Evolutionary conservation across 1,284 basidiomycete species (phyloP), one percentile per base, ranked within the genome.

Genomic region (Singerocomus inundabilis): DNA sequence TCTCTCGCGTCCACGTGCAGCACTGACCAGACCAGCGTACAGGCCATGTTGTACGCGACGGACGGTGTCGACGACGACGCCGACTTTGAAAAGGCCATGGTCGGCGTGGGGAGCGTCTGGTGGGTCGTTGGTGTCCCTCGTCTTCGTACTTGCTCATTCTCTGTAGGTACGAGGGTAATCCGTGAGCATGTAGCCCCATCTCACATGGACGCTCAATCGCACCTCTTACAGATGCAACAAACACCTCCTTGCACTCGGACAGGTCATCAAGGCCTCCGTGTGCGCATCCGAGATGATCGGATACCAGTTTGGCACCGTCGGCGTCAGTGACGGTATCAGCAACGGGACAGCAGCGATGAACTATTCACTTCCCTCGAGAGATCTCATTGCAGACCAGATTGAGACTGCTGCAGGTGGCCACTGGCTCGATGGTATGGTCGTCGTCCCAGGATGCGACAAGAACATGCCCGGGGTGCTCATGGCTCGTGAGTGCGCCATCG

Each of bases 351-450:
- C 74, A 36, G 93, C 88, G 58, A 96, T 98, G 96, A 84, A 85
- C 35, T 98, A 93, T 70, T 98, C 94, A 29, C 80, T 98, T 1
- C 96, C 95, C 70, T 96, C 93, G 39, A 84, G 96, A 54, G 96
- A 99, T 73, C 78, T 98, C 51, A 99, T 99, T 59, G 96, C 96
- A 52, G 96, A 98, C 72, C 85, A 89, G 65, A 94, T 98, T 30
- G 95, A 98, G 75, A 90, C 91, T 6, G 94, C 93, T 29, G 95
- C 89, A n/a, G 93, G 91, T 28, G 96, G 94, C 7, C 96, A 99
- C 70, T 97, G 94, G 83, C 81, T 98, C n/a, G 96, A 98, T 66
- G 96, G 92, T 35, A 93, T 97, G 88, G 92, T 98, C 38, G 92
- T 92, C 49, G 79, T 98, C 44, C 96, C 96, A 32, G 94, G 94